phyloP scores from a whole-genome alignment of 1,284 basidiomycete genomes.

The Leccinum subspadiceum region DNA sequence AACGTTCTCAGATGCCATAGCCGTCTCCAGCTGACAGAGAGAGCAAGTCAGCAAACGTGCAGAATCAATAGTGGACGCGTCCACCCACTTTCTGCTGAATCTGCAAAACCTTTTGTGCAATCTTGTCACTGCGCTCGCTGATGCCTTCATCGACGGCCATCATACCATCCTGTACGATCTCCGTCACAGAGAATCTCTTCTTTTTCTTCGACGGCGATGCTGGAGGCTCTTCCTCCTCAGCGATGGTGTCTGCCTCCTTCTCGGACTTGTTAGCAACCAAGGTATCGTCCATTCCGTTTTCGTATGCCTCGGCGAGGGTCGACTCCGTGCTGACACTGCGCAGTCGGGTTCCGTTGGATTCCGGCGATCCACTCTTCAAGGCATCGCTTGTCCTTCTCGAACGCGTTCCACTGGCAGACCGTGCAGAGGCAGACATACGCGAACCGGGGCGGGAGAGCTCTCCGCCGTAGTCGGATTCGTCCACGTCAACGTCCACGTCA shows the following conservation, averaged over 20 bases:
- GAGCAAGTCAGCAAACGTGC: constrained; percentile 6
- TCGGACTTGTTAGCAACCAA: constrained; percentile 39
- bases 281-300: constrained; percentile 40
- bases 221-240: constrained; percentile 52
- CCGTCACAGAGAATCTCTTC: constrained; percentile 74
- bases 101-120: constrained; percentile 77
- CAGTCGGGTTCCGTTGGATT: constrained; percentile 35
- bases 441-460: constrained; percentile 48
- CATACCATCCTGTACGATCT: constrained; percentile 71
- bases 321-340: constrained; percentile 74
- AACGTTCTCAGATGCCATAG: constrained; percentile 57
- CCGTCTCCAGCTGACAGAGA: constrained; percentile 60
- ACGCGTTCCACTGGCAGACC: constrained; percentile 48
- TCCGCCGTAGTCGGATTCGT: constrained; percentile 67
- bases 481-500: constrained; percentile 35
- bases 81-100: constrained; percentile 75
- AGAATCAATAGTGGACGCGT: neutral
- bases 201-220: constrained; percentile 44
- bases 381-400: constrained; percentile 60
- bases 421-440: constrained; percentile 39
- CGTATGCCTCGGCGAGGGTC: constrained; percentile 66
- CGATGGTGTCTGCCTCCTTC: constrained; percentile 48
- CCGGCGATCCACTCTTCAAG: constrained; percentile 36
- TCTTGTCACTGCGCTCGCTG: constrained; percentile 76
- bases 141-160: constrained; percentile 80